Evolutionary conservation across 345 rosid species (phyloP), one percentile per base, ranked within the genome.

Genomic region (Adansonia digitata): DNA sequence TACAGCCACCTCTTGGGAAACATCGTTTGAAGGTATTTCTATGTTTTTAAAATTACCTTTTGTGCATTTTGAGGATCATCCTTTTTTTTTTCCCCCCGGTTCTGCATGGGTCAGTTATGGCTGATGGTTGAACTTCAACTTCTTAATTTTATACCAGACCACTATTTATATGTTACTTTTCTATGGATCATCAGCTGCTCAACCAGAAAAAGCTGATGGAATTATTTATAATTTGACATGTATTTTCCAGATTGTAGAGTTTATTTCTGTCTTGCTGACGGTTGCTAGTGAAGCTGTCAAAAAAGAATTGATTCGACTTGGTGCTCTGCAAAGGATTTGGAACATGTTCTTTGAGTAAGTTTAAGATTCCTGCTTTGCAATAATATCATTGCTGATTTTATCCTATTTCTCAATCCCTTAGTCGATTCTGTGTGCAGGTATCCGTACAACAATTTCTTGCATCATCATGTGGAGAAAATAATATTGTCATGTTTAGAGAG

Each of bases 1-100:
- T 94, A 83, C 97, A 89, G 81, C 97, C 98, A 71, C 98, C 98
- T 76, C 94, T 94, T 26, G 97, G 97, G 65, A 94, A 90, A 78
- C 97, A 92, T 78, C 94, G 97, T 31, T 78, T 94, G 73, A 94
- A 92, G 97, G 98, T 92, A 77, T 70, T 69, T 61, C 2, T 60
- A 73, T 43, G 56, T 52, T 56, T 40, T 12, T 51, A 52, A 24
- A 59, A 7, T 66, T 49, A 9, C 37, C 48, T 45, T 20, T 20
- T 60, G n/a, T 55, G 5, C 27, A 46, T 45, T 31, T 26, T 46
- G 22, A 61, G 71, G 57, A 69, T 37, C 74, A 39, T 15, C 60
- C 65, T 17, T 68, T 77, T 46, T 22, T 26, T 40, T 64, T 27
- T 39, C 13, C 7, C 14, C 13, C 31, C 8, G 26, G n/a, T 55